Base-by-base conservation (phyloP, 2,329 filamentous ascomycete species). In the Tetracladium maxilliforme region DNA sequence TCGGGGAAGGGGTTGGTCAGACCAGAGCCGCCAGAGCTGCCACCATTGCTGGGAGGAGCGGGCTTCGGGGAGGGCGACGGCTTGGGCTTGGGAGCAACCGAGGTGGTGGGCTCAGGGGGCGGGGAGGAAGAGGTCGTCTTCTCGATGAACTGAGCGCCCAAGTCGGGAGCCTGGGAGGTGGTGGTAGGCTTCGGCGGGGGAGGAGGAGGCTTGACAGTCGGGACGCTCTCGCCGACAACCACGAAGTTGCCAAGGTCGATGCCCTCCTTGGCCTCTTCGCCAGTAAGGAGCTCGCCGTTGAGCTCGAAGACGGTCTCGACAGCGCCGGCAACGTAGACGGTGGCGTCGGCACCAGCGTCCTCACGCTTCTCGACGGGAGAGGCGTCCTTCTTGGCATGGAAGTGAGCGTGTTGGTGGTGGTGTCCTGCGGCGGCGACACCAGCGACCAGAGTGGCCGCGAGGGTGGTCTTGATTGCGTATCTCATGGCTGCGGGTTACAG, bases 231-330 rank as follows among this genome's bases (percentile, higher is more conserved):
- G 36, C 70, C 67, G 22, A 77, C 56, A 24, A 79, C 56, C 23
- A 76, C 59, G 56, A 71, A 90, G 23, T 68, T 64, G 26, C 83
- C 79, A 33, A 75, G 65, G 29, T 64, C 54, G 38, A 95, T 63
- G 35, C 83, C 82, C 28, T 67, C 46, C 53, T 76, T 64, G 27
- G 83, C 83, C 31, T 83, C 65, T 0, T 64, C 51, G 31, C 64
- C 52, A 26, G 59, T 56, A 37, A 92, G 63, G 6, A 23, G 12
- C 42, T 71, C 39, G 32, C 74, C 76, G 32, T 77, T 68, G 27
- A 86, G 56, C 27, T 76, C 63, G 53, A 86, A 94, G 29, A 76
- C 64, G 28, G 74, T 69, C 37, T 73, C 65, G 25, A 70, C 73
- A 16, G 73, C 63, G 21, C 63, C 68, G 20, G 64, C 56, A 29